Conservation (phyloP, 148 eudicot species). For the Rhododendron griersonianum region DNA sequence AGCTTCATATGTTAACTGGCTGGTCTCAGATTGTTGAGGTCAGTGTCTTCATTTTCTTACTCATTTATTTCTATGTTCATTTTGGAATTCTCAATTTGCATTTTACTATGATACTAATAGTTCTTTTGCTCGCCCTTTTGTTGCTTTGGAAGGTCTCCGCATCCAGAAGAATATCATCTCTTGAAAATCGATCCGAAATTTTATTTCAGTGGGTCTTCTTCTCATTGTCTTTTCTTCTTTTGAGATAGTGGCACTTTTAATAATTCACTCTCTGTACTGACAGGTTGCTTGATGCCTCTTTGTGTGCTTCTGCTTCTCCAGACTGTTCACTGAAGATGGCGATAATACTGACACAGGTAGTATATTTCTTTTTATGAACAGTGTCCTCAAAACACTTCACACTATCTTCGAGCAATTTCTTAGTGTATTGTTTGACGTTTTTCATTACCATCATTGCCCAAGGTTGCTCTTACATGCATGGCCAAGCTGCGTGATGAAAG, state of each 20-base stretch:
- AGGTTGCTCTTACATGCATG: constrained; percentile 95
- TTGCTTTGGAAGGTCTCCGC: constrained; percentile 56
- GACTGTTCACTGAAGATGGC: constrained; percentile 97
- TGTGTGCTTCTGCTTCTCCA: constrained; percentile 78
- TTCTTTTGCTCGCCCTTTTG: not conserved
- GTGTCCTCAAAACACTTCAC: not conserved
- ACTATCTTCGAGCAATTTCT: not conserved
- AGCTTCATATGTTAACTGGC: constrained; percentile 95
- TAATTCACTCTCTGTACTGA: not conserved
- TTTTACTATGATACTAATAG: not conserved
- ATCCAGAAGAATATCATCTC: constrained; percentile 76
- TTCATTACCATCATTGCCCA: constrained; percentile 9
- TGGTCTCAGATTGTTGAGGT: constrained; percentile 98
- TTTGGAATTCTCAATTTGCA: not conserved
- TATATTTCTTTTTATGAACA: not conserved
- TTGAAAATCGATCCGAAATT: constrained; percentile 68
- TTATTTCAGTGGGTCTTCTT: constrained; percentile 67
- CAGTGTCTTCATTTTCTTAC: constrained; percentile 1
- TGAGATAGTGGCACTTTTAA: constrained; percentile 3
- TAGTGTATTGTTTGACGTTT: constrained; percentile 7
- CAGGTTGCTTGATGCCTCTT: constrained; percentile 89
- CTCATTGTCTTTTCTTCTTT: constrained; percentile 4
- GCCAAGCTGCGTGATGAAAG: constrained; percentile 93
- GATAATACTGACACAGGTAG: constrained; percentile 74
- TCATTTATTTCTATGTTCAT: not conserved